A percentile compares a stretch with the other conserved stretches of the same genome.
These are phyloP conservation scores for Acanthamoeba sp. DNA, from an alignment of 208 protist species.

Conservation along the genomic window DNA sequence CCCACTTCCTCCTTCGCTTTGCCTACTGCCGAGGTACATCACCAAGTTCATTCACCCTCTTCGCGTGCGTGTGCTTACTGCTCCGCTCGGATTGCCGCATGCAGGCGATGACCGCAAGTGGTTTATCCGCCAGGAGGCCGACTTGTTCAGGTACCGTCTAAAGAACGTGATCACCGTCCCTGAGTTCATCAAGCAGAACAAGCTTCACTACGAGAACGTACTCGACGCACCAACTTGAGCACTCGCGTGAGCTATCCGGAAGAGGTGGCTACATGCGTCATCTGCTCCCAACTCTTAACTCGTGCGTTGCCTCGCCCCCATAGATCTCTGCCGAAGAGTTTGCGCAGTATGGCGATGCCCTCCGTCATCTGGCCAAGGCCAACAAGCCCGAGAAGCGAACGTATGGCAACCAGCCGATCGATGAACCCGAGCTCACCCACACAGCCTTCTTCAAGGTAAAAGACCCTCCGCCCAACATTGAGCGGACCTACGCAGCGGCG, in stretches of 20 bases:
- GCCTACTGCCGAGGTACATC: slow-evolving; percentile 30
- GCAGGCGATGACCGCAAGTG: slow-evolving; percentile 57
- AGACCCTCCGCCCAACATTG: too few species aligned
- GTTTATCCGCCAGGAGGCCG: slow-evolving; percentile 31
- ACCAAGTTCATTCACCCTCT: not conserved
- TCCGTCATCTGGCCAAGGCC: not conserved
- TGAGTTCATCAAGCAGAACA: slow-evolving; percentile 46
- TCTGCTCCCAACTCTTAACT: too few species aligned
- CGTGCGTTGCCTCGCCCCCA: not conserved
- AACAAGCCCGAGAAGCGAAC: not conserved
- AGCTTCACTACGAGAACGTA: slow-evolving; percentile 52
- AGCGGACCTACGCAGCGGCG: not conserved
- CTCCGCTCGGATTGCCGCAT: too few species aligned
- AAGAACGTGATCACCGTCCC: slow-evolving; percentile 21
- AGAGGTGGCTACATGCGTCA: too few species aligned
- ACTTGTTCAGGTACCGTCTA: slow-evolving; percentile 37
- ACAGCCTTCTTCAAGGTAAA: slow-evolving; percentile 34
- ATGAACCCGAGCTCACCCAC: slow-evolving; percentile 12
- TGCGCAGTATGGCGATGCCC: not conserved
- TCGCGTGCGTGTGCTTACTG: not conserved
- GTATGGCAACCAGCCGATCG: not conserved
- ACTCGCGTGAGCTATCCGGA: not conserved
- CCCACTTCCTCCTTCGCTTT: slow-evolving; percentile 62
- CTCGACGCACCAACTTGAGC: not conserved
- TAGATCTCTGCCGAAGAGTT: slow-evolving; percentile 66